Conservation (phyloP, 306 rosid species). For the Arachis stenosperma region DNA sequence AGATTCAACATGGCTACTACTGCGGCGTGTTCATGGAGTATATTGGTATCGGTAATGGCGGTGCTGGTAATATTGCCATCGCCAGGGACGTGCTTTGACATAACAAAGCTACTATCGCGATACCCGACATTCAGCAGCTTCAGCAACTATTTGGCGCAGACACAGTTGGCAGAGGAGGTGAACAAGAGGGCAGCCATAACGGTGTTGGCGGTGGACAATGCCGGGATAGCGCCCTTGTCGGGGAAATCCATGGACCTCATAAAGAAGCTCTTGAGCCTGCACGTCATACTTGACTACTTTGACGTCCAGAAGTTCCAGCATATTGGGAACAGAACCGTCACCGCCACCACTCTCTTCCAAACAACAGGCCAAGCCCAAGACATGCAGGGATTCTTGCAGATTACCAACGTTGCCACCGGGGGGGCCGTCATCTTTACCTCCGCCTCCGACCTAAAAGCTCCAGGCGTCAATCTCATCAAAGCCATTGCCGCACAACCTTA, state of each 20-base stretch:
- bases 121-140: slow-evolving; percentile 41
- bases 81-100: slow-evolving; percentile 31
- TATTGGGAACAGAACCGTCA: neutral
- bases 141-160: slow-evolving; percentile 49
- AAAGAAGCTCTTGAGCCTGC: slow-evolving; percentile 45
- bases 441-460: neutral
- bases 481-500: slow-evolving; percentile 38
- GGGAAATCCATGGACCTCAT: slow-evolving; percentile 46
- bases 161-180: slow-evolving; percentile 36
- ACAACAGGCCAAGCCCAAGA: slow-evolving; percentile 33
- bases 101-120: slow-evolving; percentile 29
- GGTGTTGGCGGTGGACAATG: slow-evolving; percentile 46
- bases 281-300: slow-evolving; percentile 43
- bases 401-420: slow-evolving; percentile 12
- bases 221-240: slow-evolving; percentile 35
- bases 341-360: slow-evolving; percentile 42
- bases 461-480: slow-evolving; percentile 24
- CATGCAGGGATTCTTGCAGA: slow-evolving; percentile 37
- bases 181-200: slow-evolving; percentile 37
- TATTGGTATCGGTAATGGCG: neutral
- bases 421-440: slow-evolving; percentile 34
- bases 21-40: neutral
- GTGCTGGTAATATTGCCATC: neutral
- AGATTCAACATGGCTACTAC: neutral
- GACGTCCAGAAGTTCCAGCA: slow-evolving; percentile 31